These are phyloP conservation scores for Rubroboletus pulcherrimus DNA, from an alignment of 768 basidiomycete species.

Conservation along the genomic window DNA sequence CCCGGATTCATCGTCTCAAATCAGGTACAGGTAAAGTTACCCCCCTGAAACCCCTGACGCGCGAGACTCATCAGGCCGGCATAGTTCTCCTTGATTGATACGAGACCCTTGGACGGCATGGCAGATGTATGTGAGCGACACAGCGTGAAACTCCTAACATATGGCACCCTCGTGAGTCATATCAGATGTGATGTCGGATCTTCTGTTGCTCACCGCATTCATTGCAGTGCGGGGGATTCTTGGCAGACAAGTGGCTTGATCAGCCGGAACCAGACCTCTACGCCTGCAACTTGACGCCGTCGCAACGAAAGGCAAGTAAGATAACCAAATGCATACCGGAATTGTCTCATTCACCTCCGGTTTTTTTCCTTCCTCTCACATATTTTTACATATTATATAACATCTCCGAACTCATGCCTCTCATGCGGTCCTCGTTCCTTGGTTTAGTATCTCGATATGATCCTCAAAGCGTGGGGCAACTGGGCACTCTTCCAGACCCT, in stretches of 20 bases:
- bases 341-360: not conserved
- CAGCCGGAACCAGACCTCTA: conserved; percentile 70
- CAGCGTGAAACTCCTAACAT: conserved; percentile 70
- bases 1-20: conserved; percentile 73
- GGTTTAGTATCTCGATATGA: conserved; percentile 79
- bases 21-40: conserved; percentile 65
- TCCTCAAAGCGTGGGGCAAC: conserved; percentile 71
- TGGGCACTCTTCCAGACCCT: conserved; percentile 75
- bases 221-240: conserved; percentile 75
- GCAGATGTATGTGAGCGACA: conserved; percentile 72
- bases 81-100: conserved; percentile 81
- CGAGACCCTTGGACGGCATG: conserved; percentile 74
- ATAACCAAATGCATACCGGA: not conserved
- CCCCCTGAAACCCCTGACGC: not conserved
- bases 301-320: conserved; percentile 67
- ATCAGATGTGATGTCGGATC: not conserved
- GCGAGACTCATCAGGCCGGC: conserved; percentile 8
- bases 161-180: conserved; percentile 68
- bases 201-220: conserved; percentile 1
- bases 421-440: not conserved
- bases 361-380: too few relatives aligned
- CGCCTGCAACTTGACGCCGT: conserved; percentile 64
- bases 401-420: not conserved
- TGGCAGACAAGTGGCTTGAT: conserved; percentile 72
- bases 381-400: not conserved